Base-by-base conservation (phyloP, 2,329 filamentous ascomycete genomes). In the Hypomyces perniciosus region DNA sequence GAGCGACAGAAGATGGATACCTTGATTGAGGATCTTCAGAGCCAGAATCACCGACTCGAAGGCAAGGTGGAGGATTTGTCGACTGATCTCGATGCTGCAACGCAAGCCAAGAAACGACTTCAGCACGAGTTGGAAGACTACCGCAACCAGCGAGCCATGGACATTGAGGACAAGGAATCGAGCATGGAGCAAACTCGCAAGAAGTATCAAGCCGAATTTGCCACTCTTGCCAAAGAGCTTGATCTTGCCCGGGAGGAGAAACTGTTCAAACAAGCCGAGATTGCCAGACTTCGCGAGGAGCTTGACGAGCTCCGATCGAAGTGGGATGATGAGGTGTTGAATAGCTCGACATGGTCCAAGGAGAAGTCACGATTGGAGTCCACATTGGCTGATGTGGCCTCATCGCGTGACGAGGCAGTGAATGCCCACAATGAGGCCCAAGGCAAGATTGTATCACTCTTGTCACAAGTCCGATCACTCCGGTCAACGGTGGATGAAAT, bases 101-200 rank as follows among this genome's bases (percentile, higher is more conserved):
- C 89, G 13, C 91, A 96, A 71, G 84, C 90, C 20, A 96, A 96
- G 78, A 95, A 91, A 72, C 83, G 92, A 53, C 83, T 97, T 27
- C 92, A 99, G 68, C 91, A 97, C 64, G 92, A 99, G 72, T 85
- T 99, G 3, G 92, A 97, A 68, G 92, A 99, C 69, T 99, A 97
- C 74, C 84, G 93, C 54, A 95, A 85, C 65, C 91, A 96, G 69
- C 84, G 92, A 43, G 91, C 91, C 52, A 95, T 95, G 68, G 93
- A 97, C 62, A 88, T 97, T 50, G 93, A 97, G 68, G 92, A 99
- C 70, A 96, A 93, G 68, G 92, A 97, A 69, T 86, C 86, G 8
- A 93, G 88, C 59, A 88, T 96, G 81, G 93, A 99, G 71, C 92
- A 97, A 70, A 96, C 92, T 40, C 83, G 92, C 62, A 93, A 92